These are phyloP conservation scores for Sicyos baderoa DNA, from an alignment of 306 rosid genomes.

Conservation along the genomic window DNA sequence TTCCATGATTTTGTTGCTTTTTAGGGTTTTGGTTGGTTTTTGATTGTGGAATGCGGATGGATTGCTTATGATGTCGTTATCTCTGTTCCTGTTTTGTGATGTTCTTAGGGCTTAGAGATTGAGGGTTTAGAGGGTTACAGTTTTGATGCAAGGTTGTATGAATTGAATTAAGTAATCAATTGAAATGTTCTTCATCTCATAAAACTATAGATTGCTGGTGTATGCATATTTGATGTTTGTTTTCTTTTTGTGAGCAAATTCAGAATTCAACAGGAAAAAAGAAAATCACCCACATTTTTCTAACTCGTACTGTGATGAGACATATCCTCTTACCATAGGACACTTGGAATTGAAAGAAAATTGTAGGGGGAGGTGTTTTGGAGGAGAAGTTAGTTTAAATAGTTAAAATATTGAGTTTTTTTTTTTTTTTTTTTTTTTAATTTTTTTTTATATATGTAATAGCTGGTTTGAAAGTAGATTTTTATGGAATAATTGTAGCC, in stretches of 20 bases:
- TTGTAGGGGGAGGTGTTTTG: too few relatives aligned
- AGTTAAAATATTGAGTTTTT: too few relatives aligned
- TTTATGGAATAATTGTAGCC: too few relatives aligned
- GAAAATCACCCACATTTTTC: neutral
- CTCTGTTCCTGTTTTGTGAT: conserved; percentile 2
- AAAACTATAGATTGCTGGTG: neutral
- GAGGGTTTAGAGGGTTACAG: conserved; percentile 1
- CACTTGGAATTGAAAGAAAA: too few relatives aligned
- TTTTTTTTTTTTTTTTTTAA: too few relatives aligned
- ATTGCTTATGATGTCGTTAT: neutral
- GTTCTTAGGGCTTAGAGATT: neutral
- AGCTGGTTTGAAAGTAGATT: too few relatives aligned
- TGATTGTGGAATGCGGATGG: neutral
- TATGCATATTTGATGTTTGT: neutral
- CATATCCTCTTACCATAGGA: too few relatives aligned
- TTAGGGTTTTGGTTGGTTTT: neutral
- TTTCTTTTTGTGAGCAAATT: conserved; percentile 8
- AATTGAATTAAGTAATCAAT: conserved; percentile 3
- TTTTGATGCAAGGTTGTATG: neutral
- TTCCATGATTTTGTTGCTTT: conserved; percentile 4
- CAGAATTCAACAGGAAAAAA: neutral
- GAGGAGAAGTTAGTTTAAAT: too few relatives aligned
- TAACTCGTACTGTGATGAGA: too few relatives aligned
- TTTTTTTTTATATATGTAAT: too few relatives aligned
- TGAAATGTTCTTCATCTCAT: neutral